Conservation (phyloP, 2,329 filamentous ascomycete species). For the Diaporthe ilicicola region DNA sequence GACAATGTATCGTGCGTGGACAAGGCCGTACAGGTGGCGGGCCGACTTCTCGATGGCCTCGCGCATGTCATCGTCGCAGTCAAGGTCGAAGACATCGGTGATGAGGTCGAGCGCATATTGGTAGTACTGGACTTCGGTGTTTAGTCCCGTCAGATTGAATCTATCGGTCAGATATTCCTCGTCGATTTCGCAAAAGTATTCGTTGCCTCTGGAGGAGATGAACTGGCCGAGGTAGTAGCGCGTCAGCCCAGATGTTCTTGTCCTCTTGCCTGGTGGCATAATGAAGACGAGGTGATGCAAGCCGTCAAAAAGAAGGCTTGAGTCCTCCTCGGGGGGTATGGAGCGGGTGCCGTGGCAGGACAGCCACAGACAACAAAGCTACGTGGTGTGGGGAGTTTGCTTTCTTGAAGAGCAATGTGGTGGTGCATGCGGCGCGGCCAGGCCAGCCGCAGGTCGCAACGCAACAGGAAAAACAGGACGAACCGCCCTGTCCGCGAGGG, state of each 20-base stretch:
- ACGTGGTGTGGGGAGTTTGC: conserved; percentile 8
- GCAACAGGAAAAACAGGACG: conserved; percentile 17
- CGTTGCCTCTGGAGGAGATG: conserved; percentile 95
- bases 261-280: conserved; percentile 19
- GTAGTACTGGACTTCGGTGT: conserved; percentile 98
- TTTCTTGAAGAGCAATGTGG: conserved; percentile 6
- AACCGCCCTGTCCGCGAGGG: not conserved
- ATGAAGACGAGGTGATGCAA: not conserved
- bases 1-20: conserved; percentile 96
- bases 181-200: conserved; percentile 99
- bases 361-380: not conserved
- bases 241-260: conserved; percentile 23
- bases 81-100: conserved; percentile 97
- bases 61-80: conserved; percentile 98
- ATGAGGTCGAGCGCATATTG: conserved; percentile 98
- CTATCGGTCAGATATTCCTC: conserved; percentile 98
- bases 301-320: not conserved
- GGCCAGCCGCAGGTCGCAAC: not conserved
- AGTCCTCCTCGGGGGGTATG: not conserved
- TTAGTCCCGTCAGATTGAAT: conserved; percentile 96
- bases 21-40: conserved; percentile 91
- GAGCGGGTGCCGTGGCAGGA: not conserved
- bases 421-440: not conserved
- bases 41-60: conserved; percentile 98
- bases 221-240: conserved; percentile 69